Evolutionary conservation across 495 filamentous ascomycete species (phyloP), one percentile per base, ranked within the genome.

Genomic region (Aspergillus baeticus): DNA sequence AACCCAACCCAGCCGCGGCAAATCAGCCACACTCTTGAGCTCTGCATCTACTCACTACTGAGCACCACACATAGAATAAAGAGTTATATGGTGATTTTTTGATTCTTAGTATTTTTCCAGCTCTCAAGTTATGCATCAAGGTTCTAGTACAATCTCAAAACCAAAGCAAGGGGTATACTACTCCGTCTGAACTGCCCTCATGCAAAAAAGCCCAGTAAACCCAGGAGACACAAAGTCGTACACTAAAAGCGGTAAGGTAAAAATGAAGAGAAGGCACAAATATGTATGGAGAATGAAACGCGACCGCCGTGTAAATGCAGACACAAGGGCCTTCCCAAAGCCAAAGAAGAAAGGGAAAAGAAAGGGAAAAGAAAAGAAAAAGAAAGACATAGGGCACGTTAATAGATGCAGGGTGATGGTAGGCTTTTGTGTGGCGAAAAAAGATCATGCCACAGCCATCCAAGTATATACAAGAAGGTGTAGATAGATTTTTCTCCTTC

Each of bases 401-500:
- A 59, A 43, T 44, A 58, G 10, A 56, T 53, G 60, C 47, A 58
- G 48, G 50, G 53, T 49, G 26, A 29, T 4, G 26, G 26, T n/a
- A 29, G 26, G 26, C 26, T 29, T n/a, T 29, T 29, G 26, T 29
- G 26, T 29, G 26, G 8, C 46, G 58, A 54, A 42, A 48, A 36
- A 37, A n/a, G n/a, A 44, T 54, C 46, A 41, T 52, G 50, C 31
- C 33, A 47, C 57, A 60, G 33, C 23, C 68, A 63, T 61, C 54
- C 51, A 69, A 69, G 57, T 77, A 77, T 77, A 61, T 75, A 76
- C 73, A 75, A 60, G 63, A 74, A 57, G 22, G 26, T 36, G 15
- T 43, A 6, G 41, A 22, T 48, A 21, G 10, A 18, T 41, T 38
- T 41, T 29, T 38, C 17, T 23, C 42, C 42, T n/a, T 10, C 21